Percentiles rank a stretch among this genome's conserved stretches.
Conservation (phyloP, 2,329 filamentous ascomycete species). For the Chaetomiaceae sp. region DNA sequence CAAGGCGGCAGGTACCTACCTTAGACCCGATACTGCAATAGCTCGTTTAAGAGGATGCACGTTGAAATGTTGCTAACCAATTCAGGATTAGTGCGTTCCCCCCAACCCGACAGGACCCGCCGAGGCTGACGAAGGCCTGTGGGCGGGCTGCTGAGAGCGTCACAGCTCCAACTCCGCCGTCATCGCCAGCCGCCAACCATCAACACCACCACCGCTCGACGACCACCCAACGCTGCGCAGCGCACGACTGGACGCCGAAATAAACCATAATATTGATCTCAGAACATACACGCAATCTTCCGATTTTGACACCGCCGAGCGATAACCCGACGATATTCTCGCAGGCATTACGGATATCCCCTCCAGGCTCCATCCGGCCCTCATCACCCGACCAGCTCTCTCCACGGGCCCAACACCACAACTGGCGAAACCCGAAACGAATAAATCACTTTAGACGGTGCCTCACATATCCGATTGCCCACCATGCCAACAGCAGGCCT, state of each 20-base stretch:
- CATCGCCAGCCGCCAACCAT: slow-evolving; percentile 13
- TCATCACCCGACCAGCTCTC: too few relatives aligned
- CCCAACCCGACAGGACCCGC: neutral
- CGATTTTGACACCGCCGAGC: neutral
- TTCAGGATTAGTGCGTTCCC: neutral
- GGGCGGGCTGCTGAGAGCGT: slow-evolving; percentile 7
- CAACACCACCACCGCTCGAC: neutral
- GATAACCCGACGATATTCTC: too few relatives aligned
- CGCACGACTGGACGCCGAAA: neutral
- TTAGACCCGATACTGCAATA: slow-evolving; percentile 12
- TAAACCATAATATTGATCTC: neutral
- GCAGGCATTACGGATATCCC: too few relatives aligned
- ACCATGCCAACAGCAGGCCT: slow-evolving; percentile 76
- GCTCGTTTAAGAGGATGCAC: slow-evolving; percentile 5
- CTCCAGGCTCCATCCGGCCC: too few relatives aligned
- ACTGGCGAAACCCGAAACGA: too few relatives aligned
- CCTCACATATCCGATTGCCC: slow-evolving; percentile 21
- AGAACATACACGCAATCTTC: too few relatives aligned
- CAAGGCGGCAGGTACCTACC: slow-evolving; percentile 17
- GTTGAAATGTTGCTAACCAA: neutral
- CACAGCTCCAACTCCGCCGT: slow-evolving; percentile 17
- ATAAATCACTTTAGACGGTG: too few relatives aligned
- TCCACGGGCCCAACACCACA: too few relatives aligned
- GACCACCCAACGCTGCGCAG: neutral
- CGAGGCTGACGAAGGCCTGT: slow-evolving; percentile 20